Evolutionary conservation across 352 stramenopile genomes (phyloP), one percentile per base, ranked within the genome.

Genomic region (Phytophthora pluvialis): DNA sequence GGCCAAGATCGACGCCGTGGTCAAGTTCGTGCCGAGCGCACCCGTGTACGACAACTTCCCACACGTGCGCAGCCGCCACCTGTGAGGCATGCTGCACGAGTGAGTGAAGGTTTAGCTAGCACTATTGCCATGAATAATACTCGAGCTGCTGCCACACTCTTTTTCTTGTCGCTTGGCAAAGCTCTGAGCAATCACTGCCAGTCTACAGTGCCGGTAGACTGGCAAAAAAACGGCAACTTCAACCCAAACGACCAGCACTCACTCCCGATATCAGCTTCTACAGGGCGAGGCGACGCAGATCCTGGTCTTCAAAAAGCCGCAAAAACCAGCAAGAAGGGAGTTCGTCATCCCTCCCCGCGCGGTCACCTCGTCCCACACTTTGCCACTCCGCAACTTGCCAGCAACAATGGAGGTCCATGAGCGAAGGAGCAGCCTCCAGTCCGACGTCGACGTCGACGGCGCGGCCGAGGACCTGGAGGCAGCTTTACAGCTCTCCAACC

Each of bases 361-460:
- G 13, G 11, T 58, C 51, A 16, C 21, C 5, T 10, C n/a, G 53
- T 18, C 45, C 16, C 47, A 25, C 13, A 42, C 40, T 52, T 32
- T 15, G 35, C 40, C 39, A 57, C 21, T 57, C 38, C 33, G 3
- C 29, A 57, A 45, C 40, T 50, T 13, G 7, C 42, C 39, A 31
- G 40, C 42, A 26, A 6, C 25, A 2, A 76, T 76, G 68, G 68
- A 72, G 38, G 56, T 69, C 10, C 57, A 66, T 21, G 67, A 70
- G 43, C 56, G 63, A 76, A 64, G 57, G 45, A 55, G 21, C 18
- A 38, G 31, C 42, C 0, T 39, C 35, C 7, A 35, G 4, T 21
- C 21, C 4, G 26, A n/a, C 4, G 45, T 36, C 9, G 45, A 42
- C 13, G 56, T 38, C 21, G n/a, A n/a, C n/a, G n/a, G n/a, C 16